A percentile compares a stretch with the other conserved stretches of the same genome.
These are phyloP conservation scores for Hypoxylon sp. DNA, from an alignment of 2,329 filamentous ascomycete genomes.

Conservation along the genomic window DNA sequence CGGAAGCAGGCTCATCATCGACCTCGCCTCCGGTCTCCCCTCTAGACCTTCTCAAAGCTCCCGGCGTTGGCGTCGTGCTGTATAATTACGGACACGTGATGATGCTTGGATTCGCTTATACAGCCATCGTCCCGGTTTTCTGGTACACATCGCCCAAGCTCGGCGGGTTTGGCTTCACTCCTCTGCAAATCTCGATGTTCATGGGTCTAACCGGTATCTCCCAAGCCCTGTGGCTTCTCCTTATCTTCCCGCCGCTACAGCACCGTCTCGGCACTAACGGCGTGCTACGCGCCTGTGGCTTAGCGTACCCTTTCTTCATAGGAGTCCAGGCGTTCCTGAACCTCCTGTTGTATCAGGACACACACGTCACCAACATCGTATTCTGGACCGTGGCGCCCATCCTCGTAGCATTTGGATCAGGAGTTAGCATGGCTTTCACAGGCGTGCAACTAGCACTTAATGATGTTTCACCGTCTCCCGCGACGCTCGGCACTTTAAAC, in stretches of 20 bases:
- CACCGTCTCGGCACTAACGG: conserved; percentile 75
- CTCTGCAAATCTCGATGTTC: conserved; percentile 75
- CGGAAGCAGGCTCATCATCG: conserved; percentile 40
- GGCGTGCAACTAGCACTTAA: conserved; percentile 81
- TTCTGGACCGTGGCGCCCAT: conserved; percentile 72
- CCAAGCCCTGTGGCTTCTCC: conserved; percentile 79
- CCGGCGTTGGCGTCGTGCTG: conserved; percentile 76
- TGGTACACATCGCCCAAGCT: conserved; percentile 74
- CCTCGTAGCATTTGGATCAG: conserved; percentile 69
- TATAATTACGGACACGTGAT: conserved; percentile 76
- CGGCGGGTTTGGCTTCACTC: conserved; percentile 76
- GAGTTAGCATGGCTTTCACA: conserved; percentile 79
- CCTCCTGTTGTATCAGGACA: conserved; percentile 66
- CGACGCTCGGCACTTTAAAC: conserved; percentile 79
- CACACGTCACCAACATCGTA: conserved; percentile 53
- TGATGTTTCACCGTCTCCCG: conserved; percentile 76
- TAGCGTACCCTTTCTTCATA: conserved; percentile 76
- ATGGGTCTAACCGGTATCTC: conserved; percentile 75
- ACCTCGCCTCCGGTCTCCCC: conserved; percentile 59
- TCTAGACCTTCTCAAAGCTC: conserved; percentile 70
- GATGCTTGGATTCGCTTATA: conserved; percentile 79
- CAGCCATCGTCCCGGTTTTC: conserved; percentile 78
- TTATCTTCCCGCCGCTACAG: conserved; percentile 79
- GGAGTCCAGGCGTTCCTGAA: conserved; percentile 68
- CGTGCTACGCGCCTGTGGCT: conserved; percentile 72